A percentile compares a stretch with the other conserved stretches of the same genome.
These are phyloP conservation scores for Blumeria graminis DNA, from an alignment of 2,329 filamentous ascomycete genomes.

Conservation along the genomic window DNA sequence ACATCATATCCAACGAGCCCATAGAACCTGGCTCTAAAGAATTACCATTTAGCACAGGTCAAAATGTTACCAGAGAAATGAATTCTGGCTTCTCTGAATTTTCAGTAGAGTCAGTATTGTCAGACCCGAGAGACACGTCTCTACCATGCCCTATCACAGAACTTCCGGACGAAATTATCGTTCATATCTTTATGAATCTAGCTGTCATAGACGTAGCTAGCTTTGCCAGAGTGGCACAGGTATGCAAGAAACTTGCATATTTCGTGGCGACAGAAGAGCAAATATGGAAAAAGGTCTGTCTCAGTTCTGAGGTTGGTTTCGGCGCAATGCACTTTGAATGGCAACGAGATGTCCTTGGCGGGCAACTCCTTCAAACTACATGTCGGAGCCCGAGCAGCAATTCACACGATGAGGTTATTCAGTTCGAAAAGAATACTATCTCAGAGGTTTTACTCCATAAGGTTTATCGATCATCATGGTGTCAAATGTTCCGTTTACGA, in stretches of 20 bases:
- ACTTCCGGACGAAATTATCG: constrained; percentile 63
- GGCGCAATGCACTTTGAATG: constrained; percentile 63
- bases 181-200: constrained; percentile 51
- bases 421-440: constrained; percentile 6
- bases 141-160: constrained; percentile 57
- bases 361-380: constrained; percentile 19
- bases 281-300: constrained; percentile 60
- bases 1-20: constrained; percentile 5
- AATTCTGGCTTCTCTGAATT: constrained; percentile 51
- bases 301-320: constrained; percentile 54
- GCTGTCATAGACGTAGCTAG: constrained; percentile 53
- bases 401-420: not conserved
- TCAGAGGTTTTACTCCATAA: constrained; percentile 15
- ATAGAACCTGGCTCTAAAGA: constrained; percentile 16
- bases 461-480: constrained; percentile 29
- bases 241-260: constrained; percentile 73
- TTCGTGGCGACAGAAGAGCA: constrained; percentile 62
- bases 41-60: no score
- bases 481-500: constrained; percentile 52
- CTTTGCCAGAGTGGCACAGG: constrained; percentile 50
- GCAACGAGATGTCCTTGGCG: constrained; percentile 34
- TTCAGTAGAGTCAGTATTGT: constrained; percentile 40
- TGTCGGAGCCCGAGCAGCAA: not conserved
- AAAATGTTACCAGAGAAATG: constrained; percentile 32
- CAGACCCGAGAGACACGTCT: constrained; percentile 46